A percentile compares a stretch with the other conserved stretches of the same genome.
Conservation (phyloP, 768 basidiomycete species). For the Serendipita vermifera region DNA sequence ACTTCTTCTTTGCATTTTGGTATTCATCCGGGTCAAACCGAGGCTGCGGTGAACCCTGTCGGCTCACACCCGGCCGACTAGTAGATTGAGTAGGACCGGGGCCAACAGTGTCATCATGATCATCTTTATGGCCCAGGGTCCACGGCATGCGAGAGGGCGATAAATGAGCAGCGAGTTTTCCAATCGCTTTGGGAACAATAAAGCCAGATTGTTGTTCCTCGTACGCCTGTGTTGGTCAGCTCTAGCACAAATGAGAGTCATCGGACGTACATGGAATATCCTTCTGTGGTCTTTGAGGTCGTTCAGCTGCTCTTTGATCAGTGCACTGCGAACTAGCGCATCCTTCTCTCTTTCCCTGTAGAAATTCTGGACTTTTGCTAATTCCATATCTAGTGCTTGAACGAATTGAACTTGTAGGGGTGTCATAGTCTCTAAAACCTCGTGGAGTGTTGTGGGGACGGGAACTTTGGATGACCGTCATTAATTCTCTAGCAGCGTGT, state of each 20-base stretch:
- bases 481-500: too few relatives aligned
- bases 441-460: conserved; percentile 18
- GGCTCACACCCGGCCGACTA: neutral
- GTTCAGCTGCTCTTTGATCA: conserved; percentile 51
- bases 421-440: conserved; percentile 39
- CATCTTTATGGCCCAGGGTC: too few relatives aligned
- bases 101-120: neutral
- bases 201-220: neutral
- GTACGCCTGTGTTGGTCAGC: neutral
- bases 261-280: conserved; percentile 38
- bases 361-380: conserved; percentile 78
- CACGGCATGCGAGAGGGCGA: neutral
- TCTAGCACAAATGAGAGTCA: neutral
- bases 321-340: conserved; percentile 13
- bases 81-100: neutral
- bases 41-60: neutral
- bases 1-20: conserved; percentile 64
- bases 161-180: conserved; percentile 3
- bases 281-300: conserved; percentile 61
- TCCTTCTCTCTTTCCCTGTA: conserved; percentile 58
- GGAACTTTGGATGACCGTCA: neutral
- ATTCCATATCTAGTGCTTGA: conserved; percentile 56
- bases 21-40: conserved; percentile 72
- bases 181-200: neutral
- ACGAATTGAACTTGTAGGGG: conserved; percentile 62